Base-by-base conservation (phyloP, 345 rosid genomes). In the Eutrema yunnanense region DNA sequence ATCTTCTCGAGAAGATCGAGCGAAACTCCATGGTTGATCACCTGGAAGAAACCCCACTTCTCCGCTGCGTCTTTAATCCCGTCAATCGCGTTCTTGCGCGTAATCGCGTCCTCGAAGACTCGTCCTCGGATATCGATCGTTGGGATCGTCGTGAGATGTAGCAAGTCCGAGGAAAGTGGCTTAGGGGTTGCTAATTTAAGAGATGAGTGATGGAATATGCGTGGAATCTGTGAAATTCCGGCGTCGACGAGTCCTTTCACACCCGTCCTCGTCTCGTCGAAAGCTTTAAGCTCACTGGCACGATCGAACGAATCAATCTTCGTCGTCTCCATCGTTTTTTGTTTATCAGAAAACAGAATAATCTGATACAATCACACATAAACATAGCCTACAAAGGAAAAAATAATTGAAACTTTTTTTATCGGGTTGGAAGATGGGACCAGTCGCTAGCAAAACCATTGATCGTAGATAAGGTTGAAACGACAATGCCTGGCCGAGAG, bases 211-310 rank as follows among this genome's bases (percentile, higher is more conserved):
- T 54, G 73, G 66, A 81, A 81, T 3, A 78, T 75, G 6, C 65
- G 68, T 49, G 84, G 82, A 30, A 81, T 36, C 49, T 78, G 9
- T 7, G 72, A 50, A 10, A 72, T 9, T 37, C 80, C 82, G 2
- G 78, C 34, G 57, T 81, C 82, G 1, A 67, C 69, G 8, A 81
- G 68, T 46, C 84, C 84, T 50, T 81, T 75, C 6, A 81, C 84
- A 9, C 80, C 82, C 3, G 75, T 69, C 48, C 74, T 78, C 4
- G 80, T 30, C 46, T 78, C 78, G 32, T 81, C 84, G 30, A 81
- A 81, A 22, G 82, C 78, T 71, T 78, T 74, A 9, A 74, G 73
- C 22, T 74, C 73, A 11, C 49, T 60, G 6, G 4, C 2, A 51
- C 78, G 73, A 60, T 74, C 73, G 22, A 5, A 60, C 42, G 78